phyloP scores from a whole-genome alignment of 805 yeast species.

The Yamadazyma olivae region DNA sequence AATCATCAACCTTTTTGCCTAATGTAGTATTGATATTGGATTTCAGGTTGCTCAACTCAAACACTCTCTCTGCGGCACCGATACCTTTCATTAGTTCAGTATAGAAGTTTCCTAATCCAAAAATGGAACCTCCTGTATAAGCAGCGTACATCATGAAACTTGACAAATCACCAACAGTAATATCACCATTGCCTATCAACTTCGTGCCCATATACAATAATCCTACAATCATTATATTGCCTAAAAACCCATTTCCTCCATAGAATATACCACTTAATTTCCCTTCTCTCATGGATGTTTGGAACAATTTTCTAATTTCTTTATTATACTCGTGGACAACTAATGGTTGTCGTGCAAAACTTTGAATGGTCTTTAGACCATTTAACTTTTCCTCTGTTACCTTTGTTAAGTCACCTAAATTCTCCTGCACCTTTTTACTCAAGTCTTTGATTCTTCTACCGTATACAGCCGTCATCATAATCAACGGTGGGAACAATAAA shows the following conservation, averaged over 20 bases:
- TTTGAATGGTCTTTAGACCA: constrained; percentile 83
- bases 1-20: constrained; percentile 48
- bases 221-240: constrained; percentile 76
- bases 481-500: constrained; percentile 77
- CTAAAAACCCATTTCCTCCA: constrained; percentile 79
- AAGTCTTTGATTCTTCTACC: constrained; percentile 75
- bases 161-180: constrained; percentile 85
- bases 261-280: constrained; percentile 70
- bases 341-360: constrained; percentile 79
- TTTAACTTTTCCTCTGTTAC: constrained; percentile 89
- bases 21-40: constrained; percentile 67
- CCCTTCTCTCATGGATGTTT: constrained; percentile 78
- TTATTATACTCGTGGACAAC: constrained; percentile 75
- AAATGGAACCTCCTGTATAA: constrained; percentile 89
- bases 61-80: constrained; percentile 90
- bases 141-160: constrained; percentile 95
- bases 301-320: constrained; percentile 62
- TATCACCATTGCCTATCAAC: constrained; percentile 71
- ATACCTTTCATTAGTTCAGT: constrained; percentile 96
- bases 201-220: constrained; percentile 76
- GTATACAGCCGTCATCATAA: constrained; percentile 74
- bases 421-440: constrained; percentile 75
- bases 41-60: constrained; percentile 77
- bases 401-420: constrained; percentile 81
- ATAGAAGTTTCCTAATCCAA: constrained; percentile 87